A percentile compares a stretch with the other conserved stretches of the same genome.
Evolutionary conservation across 768 basidiomycete genomes (phyloP).

Genomic region (Suillus decipiens): DNA sequence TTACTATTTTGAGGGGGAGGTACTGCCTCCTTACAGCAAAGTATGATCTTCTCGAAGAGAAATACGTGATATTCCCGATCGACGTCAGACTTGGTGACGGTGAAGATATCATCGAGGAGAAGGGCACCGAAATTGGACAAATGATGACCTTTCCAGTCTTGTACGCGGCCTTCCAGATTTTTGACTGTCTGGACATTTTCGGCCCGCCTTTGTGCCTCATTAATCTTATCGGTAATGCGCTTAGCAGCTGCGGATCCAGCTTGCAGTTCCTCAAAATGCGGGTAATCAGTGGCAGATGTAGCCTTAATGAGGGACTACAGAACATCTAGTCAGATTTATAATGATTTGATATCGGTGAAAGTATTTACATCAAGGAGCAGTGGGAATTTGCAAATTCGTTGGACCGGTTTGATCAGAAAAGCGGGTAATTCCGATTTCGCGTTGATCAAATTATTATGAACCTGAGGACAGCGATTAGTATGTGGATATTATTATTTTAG

Average conservation of each 20-base stretch:
- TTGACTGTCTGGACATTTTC: conserved; percentile 92
- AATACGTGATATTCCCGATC: conserved; percentile 99
- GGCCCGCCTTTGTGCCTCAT: conserved; percentile 89
- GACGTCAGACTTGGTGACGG: conserved; percentile 93
- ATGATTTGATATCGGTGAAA: conserved; percentile 17
- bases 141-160: conserved; percentile 99
- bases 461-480: conserved; percentile 41
- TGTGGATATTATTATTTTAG: conserved; percentile 25
- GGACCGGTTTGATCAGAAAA: conserved; percentile 98
- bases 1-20: conserved; percentile 58
- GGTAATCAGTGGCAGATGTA: conserved; percentile 60
- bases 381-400: conserved; percentile 98
- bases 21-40: conserved; percentile 94
- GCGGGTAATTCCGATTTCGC: conserved; percentile 91
- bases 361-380: conserved; percentile 78
- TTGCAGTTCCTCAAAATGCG: conserved; percentile 78
- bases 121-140: conserved; percentile 93
- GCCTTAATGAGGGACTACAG: conserved; percentile 75
- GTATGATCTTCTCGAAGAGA: conserved; percentile 97
- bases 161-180: conserved; percentile 82
- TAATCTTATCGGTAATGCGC: conserved; percentile 93
- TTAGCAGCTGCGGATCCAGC: conserved; percentile 84
- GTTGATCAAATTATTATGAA: conserved; percentile 82
- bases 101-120: conserved; percentile 91
- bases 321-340: conserved; percentile 14